These are phyloP conservation scores for Xenosphaeropsis pyriputrescens DNA, from an alignment of 2,329 filamentous ascomycete species.

Conservation along the genomic window DNA sequence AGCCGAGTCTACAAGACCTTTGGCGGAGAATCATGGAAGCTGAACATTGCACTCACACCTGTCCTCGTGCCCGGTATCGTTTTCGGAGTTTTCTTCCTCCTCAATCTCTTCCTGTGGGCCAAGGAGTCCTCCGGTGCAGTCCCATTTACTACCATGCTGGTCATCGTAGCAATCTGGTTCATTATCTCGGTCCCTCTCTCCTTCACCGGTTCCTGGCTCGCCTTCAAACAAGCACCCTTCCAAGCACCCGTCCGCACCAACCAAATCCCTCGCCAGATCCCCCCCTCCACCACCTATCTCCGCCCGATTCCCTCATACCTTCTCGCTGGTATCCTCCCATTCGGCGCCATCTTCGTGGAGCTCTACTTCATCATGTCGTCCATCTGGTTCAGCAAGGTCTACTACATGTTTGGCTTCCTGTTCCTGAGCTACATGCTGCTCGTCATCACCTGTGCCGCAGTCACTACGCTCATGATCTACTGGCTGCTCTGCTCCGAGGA, in stretches of 20 bases:
- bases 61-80: conserved; percentile 74
- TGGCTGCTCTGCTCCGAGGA: conserved; percentile 93
- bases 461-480: conserved; percentile 89
- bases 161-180: conserved; percentile 91
- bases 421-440: conserved; percentile 96
- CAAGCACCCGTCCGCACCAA: conserved; percentile 84
- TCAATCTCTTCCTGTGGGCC: conserved; percentile 94
- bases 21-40: conserved; percentile 84
- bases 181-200: conserved; percentile 88
- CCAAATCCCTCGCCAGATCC: conserved; percentile 95
- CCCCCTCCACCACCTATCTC: conserved; percentile 69
- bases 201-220: conserved; percentile 81
- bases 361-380: conserved; percentile 99
- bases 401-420: conserved; percentile 99
- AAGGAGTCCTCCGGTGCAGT: conserved; percentile 87
- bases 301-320: conserved; percentile 81
- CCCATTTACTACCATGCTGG: conserved; percentile 92
- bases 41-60: conserved; percentile 81
- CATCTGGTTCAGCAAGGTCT: conserved; percentile 97
- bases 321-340: conserved; percentile 82
- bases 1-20: conserved; percentile 90
- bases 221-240: conserved; percentile 61
- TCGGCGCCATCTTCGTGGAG: conserved; percentile 94
- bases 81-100: conserved; percentile 78
- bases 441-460: conserved; percentile 87